Base-by-base conservation (phyloP, 352 stramenopile genomes). In the Plasmopara halstedii region DNA sequence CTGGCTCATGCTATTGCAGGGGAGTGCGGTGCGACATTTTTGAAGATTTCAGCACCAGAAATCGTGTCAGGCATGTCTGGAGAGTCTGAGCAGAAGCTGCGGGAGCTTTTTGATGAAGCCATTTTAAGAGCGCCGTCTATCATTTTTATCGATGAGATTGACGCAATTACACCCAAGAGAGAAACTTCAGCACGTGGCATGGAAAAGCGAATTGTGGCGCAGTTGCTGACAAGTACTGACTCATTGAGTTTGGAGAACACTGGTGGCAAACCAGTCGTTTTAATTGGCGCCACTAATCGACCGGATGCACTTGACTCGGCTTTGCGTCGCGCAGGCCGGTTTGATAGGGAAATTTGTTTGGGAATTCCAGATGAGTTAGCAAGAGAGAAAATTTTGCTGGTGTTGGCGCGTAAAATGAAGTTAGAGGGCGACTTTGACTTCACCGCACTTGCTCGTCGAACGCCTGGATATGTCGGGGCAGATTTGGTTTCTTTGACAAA, bases 131-230 rank as follows among this genome's bases (percentile, higher is more conserved):
- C 87, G 41, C 95, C 86, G 50, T 91, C 95, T 6, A 98, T 99
- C 61, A 88, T 99, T 48, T 99, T 99, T 62, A 97, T 99, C 55
- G 95, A 98, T 53, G 94, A 98, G 61, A 94, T 98, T 62, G 94
- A 98, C 56, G 96, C 93, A 6, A 98, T 98, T 73, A 96, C 92
- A 18, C 91, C 92, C 14, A 96, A 97, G 63, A 69, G 94, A 49
- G 94, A 97, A 59, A 96, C 74, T 4, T 90, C 87, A 23, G 84
- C 87, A 31, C 86, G 91, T 32, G 90, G 97, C 47, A 95, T 98
- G 86, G 95, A 98, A 70, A 97, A 98, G 65, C 72, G 94, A 37
- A 98, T 99, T 40, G 94, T 99, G 9, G 95, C 92, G 6, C 92
- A 98, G 68, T 71, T 99, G 23, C 67, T 98, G 15, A 95, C 88